These are phyloP conservation scores for Extremus antarcticus DNA, from an alignment of 495 filamentous ascomycete genomes.

Conservation along the genomic window DNA sequence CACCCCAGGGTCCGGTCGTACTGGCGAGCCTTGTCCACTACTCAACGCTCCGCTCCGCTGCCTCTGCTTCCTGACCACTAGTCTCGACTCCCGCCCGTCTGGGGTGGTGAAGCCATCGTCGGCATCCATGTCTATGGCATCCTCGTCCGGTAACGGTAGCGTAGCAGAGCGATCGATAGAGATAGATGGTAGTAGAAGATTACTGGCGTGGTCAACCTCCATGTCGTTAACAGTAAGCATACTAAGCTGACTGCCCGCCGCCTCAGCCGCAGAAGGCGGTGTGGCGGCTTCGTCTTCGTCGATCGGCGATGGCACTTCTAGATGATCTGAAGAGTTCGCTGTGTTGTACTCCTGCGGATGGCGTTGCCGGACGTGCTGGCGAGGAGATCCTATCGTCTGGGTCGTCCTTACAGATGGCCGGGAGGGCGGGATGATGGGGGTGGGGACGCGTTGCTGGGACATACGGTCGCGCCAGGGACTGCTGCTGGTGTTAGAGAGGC, in stretches of 20 bases:
- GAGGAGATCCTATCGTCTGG: conserved; percentile 1
- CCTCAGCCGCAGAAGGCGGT: conserved; percentile 19
- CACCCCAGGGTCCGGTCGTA: conserved; percentile 35
- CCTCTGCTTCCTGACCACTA: conserved; percentile 14
- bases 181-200: conserved; percentile 7
- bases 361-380: conserved; percentile 13
- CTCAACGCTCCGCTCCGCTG: conserved; percentile 14
- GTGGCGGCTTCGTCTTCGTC: conserved; percentile 20
- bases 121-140: conserved; percentile 16
- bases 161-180: conserved; percentile 25
- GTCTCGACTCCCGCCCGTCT: conserved; percentile 3
- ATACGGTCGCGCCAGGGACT: conserved; percentile 8
- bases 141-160: conserved; percentile 37
- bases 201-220: conserved; percentile 21
- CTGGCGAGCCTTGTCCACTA: conserved; percentile 10
- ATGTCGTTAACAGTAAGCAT: conserved; percentile 22
- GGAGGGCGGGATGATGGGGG: conserved; percentile 8
- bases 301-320: conserved; percentile 17
- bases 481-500: conserved; percentile 2
- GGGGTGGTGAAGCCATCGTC: conserved; percentile 18
- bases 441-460: conserved; percentile 9
- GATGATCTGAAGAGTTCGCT: conserved; percentile 3
- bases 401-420: background rate
- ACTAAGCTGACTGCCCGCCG: conserved; percentile 18
- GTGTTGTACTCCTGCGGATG: conserved; percentile 15